Percentiles rank a stretch among this genome's conserved stretches.
Conservation (phyloP, 306 rosid species). For the Gillenia trifoliata region DNA sequence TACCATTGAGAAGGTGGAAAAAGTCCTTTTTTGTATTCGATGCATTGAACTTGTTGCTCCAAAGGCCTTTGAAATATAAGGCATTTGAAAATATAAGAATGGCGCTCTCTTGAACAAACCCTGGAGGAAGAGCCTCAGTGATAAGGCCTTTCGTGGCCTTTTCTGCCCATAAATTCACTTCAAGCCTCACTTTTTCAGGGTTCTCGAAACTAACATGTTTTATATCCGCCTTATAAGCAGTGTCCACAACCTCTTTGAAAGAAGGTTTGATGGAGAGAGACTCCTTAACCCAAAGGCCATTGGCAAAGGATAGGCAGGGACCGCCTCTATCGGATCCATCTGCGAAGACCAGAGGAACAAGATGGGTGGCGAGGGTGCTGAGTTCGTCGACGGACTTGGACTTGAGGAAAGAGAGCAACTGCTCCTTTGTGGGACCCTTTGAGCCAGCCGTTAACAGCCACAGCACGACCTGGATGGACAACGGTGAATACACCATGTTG, state of each 20-base stretch:
- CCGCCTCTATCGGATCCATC: conserved; percentile 65
- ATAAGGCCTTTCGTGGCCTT: conserved; percentile 67
- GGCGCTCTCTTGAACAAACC: conserved; percentile 42
- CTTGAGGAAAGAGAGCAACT: conserved; percentile 72
- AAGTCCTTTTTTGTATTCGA: conserved; percentile 56
- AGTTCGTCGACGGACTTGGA: conserved; percentile 51
- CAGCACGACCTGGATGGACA: conserved; percentile 57
- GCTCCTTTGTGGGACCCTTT: conserved; percentile 55
- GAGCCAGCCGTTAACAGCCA: conserved; percentile 70
- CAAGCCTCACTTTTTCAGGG: conserved; percentile 42
- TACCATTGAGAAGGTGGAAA: conserved; percentile 48
- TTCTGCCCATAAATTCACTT: conserved; percentile 73
- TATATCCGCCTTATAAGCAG: conserved; percentile 46
- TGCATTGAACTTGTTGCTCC: conserved; percentile 62
- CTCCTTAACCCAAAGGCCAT: conserved; percentile 63
- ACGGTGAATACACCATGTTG: conserved; percentile 59
- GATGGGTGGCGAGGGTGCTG: conserved; percentile 56
- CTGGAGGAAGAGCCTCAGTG: conserved; percentile 50
- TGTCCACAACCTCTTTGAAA: conserved; percentile 55
- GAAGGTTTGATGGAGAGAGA: conserved; percentile 53
- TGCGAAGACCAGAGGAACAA: conserved; percentile 44
- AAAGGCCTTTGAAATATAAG: conserved; percentile 72
- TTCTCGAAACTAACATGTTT: conserved; percentile 52
- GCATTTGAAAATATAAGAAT: conserved; percentile 70
- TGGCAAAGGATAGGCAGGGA: conserved; percentile 54